phyloP scores from a whole-genome alignment of 129 eudicot species.

The Erigeron canadensis region DNA sequence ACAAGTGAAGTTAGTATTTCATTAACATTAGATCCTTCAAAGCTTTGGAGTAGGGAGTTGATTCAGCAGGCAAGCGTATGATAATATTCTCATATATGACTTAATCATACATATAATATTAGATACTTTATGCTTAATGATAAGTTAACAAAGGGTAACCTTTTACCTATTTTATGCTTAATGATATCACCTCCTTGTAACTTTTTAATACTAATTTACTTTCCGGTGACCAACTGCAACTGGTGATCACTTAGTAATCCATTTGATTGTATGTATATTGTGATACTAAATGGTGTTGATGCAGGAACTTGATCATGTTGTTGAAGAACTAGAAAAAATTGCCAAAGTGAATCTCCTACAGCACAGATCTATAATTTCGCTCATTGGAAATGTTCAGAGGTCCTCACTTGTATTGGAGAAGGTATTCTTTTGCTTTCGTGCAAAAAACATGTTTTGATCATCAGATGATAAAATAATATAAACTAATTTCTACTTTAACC shows the following conservation, averaged over 20 bases:
- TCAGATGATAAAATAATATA: neutral
- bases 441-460: neutral
- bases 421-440: slow-evolving; percentile 31
- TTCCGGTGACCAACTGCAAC: neutral
- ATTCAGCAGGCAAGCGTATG: slow-evolving; percentile 90
- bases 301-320: slow-evolving; percentile 91
- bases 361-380: slow-evolving; percentile 81
- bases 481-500: neutral
- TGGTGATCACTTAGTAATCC: neutral
- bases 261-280: neutral
- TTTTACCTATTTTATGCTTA: too few relatives aligned
- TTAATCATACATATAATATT: neutral
- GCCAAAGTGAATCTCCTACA: slow-evolving; percentile 88
- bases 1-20: slow-evolving; percentile 95
- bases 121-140: neutral
- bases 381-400: slow-evolving; percentile 90
- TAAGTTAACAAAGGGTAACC: too few relatives aligned
- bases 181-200: neutral
- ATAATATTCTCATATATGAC: slow-evolving; percentile 20
- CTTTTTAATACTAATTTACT: neutral
- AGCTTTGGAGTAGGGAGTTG: slow-evolving; percentile 84
- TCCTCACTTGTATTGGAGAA: slow-evolving; percentile 85
- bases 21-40: slow-evolving; percentile 75
- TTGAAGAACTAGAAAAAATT: slow-evolving; percentile 83
- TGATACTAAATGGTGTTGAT: neutral